Evolutionary conservation across 2,329 filamentous ascomycete genomes (phyloP), one percentile per base, ranked within the genome.

Genomic region (Exophiala aquamarina): DNA sequence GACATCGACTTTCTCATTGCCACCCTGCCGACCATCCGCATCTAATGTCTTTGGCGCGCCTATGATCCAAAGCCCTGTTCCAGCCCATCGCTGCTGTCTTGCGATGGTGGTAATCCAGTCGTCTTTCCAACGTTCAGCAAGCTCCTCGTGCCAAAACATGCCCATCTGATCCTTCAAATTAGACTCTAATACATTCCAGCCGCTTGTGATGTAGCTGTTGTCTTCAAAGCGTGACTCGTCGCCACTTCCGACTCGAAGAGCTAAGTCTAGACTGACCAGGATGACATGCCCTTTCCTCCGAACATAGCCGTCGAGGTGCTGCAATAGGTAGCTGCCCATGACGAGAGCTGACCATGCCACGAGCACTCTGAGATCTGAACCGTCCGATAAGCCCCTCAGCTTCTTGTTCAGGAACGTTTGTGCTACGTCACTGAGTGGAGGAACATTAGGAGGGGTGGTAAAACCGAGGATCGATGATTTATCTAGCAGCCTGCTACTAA

Each of bases 381-480:
- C 41, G 20, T 40, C 14, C 6, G 28, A 32, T 20, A 45, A 41
- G 6, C 29, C 44, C 6, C 20, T 18, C 3, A 48, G 37, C 23
- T 45, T 48, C 40, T 48, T 29, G 41, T 52, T 44, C 19, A 52
- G 41, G n/a, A 52, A 52, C 19, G 49, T 47, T 15, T 44, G 42
- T 14, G 36, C 49, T 10, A 49, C 18, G 18, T 49, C 32, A 11
- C n/a, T n/a, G 4, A 43, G 23, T 2, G 14, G 14, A 14, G 23
- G 47, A 5, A 42, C 28, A n/a, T 19, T n/a, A 7, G 15, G 11
- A 26, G 23, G 11, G 6, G 23, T 26, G 23, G 11, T 26, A 11
- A 6, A 26, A 6, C 11, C 23, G 23, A 11, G 11, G 6, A 26
- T 6, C 6, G 6, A 6, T 11, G 6, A 11, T 11, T 26, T 11